Evolutionary conservation across 352 stramenopile species (phyloP).

Genomic region (Phytophthora cactorum): DNA sequence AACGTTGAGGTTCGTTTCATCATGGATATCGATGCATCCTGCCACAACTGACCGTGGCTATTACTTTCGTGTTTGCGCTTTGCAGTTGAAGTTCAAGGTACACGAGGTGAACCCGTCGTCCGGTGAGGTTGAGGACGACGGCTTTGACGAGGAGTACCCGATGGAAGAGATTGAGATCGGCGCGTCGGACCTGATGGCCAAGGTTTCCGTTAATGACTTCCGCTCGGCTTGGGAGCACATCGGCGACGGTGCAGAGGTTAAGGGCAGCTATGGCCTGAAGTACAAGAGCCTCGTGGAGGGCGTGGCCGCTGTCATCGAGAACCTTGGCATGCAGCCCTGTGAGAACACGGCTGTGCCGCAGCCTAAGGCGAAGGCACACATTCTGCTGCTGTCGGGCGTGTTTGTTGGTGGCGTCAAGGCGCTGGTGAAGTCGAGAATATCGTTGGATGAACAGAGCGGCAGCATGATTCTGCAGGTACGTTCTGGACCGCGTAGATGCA

Average conservation of each 20-base stretch:
- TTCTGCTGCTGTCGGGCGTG: slow-evolving; percentile 96
- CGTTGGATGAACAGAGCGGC: slow-evolving; percentile 87
- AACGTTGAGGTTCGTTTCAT: slow-evolving; percentile 82
- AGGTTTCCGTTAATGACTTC: slow-evolving; percentile 97
- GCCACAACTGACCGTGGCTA: slow-evolving; percentile 2
- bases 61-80: slow-evolving; percentile 11
- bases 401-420: slow-evolving; percentile 96
- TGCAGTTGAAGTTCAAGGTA: slow-evolving; percentile 94
- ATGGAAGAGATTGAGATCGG: slow-evolving; percentile 97
- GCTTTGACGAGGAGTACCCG: slow-evolving; percentile 98
- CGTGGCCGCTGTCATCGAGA: slow-evolving; percentile 95
- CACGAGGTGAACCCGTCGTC: slow-evolving; percentile 96
- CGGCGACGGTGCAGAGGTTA: slow-evolving; percentile 94
- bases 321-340: slow-evolving; percentile 97
- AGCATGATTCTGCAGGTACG: slow-evolving; percentile 92
- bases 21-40: slow-evolving; percentile 1
- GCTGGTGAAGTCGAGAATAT: slow-evolving; percentile 96
- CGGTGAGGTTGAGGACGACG: slow-evolving; percentile 89
- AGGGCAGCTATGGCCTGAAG: slow-evolving; percentile 96
- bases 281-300: slow-evolving; percentile 98
- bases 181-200: slow-evolving; percentile 97
- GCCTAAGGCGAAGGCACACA: slow-evolving; percentile 94
- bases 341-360: slow-evolving; percentile 93
- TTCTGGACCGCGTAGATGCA: neutral
- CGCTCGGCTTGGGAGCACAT: slow-evolving; percentile 96